A percentile compares a stretch with the other conserved stretches of the same genome.
These are phyloP conservation scores for Talaromyces piceae DNA, from an alignment of 2,329 filamentous ascomycete species.

Conservation along the genomic window DNA sequence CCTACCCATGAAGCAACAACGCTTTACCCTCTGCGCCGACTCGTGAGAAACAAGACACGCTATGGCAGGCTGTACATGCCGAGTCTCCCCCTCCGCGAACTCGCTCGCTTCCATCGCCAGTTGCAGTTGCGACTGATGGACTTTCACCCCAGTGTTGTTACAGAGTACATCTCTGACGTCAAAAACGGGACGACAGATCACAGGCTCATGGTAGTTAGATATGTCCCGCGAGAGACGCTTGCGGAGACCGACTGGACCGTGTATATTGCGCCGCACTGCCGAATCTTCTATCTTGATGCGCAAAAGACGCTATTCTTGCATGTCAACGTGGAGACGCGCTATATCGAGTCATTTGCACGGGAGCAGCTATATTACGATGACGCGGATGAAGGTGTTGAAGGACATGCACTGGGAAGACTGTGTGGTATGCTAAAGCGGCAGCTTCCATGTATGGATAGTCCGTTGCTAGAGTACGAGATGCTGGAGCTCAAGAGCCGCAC, in stretches of 20 bases:
- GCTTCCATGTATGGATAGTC: not conserved
- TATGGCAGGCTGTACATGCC: not conserved
- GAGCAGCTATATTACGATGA: slow-evolving; percentile 2
- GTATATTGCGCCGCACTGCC: slow-evolving; percentile 7
- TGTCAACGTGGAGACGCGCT: slow-evolving; percentile 5
- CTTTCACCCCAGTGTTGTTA: no score
- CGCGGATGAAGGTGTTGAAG: slow-evolving; percentile 4
- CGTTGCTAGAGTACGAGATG: not conserved
- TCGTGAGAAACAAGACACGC: not conserved
- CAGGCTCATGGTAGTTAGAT: not conserved
- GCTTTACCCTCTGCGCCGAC: not conserved
- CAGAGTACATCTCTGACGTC: not conserved
- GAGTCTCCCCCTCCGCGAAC: not conserved
- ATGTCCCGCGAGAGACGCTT: not conserved
- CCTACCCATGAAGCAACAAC: not conserved
- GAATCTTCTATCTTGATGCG: slow-evolving; percentile 5
- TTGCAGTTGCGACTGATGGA: not conserved
- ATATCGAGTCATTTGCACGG: not conserved
- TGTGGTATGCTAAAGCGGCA: slow-evolving; percentile 1
- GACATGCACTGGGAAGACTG: slow-evolving; percentile 5
- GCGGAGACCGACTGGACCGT: not conserved
- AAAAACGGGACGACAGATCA: not conserved
- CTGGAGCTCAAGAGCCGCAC: not conserved
- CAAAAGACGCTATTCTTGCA: slow-evolving; percentile 3
- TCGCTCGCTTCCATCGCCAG: not conserved